phyloP scores from a whole-genome alignment of 2,329 filamentous ascomycete species.

The Fusarium haematococcum region DNA sequence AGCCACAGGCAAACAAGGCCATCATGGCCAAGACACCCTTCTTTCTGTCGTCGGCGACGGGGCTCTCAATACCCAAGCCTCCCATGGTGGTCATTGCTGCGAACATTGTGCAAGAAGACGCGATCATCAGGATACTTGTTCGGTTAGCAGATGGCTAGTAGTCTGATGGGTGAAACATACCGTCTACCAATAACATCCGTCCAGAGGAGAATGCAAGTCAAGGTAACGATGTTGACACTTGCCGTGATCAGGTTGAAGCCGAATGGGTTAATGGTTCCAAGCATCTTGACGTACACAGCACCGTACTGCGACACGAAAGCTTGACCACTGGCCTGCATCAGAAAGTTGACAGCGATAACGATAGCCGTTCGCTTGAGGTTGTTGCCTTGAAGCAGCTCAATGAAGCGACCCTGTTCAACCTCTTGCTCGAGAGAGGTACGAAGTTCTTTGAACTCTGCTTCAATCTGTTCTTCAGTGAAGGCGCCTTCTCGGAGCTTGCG shows the following conservation, averaged over 20 bases:
- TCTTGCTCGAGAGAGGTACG: slow-evolving; percentile 27
- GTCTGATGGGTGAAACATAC: background rate
- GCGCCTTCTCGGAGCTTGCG: slow-evolving; percentile 19
- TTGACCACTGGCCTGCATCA: slow-evolving; percentile 37
- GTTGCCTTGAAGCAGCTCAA: slow-evolving; percentile 17
- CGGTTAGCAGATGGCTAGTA: background rate
- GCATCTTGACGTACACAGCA: slow-evolving; percentile 32
- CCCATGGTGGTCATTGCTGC: slow-evolving; percentile 43
- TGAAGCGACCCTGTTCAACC: slow-evolving; percentile 25
- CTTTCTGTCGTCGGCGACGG: slow-evolving; percentile 30
- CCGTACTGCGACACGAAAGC: slow-evolving; percentile 39
- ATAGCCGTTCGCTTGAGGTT: slow-evolving; percentile 33
- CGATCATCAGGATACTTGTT: slow-evolving; percentile 19
- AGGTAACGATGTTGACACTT: slow-evolving; percentile 27
- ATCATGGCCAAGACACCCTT: slow-evolving; percentile 41
- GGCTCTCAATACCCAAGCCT: slow-evolving; percentile 26
- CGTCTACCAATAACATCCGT: slow-evolving; percentile 27
- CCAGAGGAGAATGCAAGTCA: slow-evolving; percentile 1
- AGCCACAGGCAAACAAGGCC: slow-evolving; percentile 35
- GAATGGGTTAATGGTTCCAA: slow-evolving; percentile 44
- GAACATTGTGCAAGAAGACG: slow-evolving; percentile 31
- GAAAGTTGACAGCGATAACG: slow-evolving; percentile 26
- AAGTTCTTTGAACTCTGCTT: slow-evolving; percentile 25
- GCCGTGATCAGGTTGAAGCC: slow-evolving; percentile 40
- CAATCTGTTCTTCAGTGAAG: slow-evolving; percentile 33